These are phyloP conservation scores for Fusarium irregulare DNA, from an alignment of 2,329 filamentous ascomycete genomes.

Conservation along the genomic window DNA sequence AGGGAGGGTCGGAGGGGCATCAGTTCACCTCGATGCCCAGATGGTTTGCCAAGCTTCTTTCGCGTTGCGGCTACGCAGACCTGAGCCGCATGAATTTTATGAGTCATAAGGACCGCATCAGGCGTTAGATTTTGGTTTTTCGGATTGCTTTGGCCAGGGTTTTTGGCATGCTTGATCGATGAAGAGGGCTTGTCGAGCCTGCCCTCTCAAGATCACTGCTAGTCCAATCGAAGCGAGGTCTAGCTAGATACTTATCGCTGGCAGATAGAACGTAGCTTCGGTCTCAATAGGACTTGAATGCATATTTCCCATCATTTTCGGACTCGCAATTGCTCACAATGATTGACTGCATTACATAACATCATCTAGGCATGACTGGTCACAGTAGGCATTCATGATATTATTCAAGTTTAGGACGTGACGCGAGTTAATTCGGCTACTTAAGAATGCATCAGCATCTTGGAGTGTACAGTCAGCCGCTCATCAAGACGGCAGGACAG, in stretches of 20 bases:
- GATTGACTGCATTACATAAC: neutral
- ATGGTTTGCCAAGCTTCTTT: slow-evolving; percentile 1
- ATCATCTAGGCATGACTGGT: neutral
- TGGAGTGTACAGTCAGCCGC: neutral
- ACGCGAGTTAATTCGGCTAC: slow-evolving; percentile 13
- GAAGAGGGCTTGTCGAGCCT: slow-evolving; percentile 7
- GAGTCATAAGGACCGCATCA: slow-evolving; percentile 26
- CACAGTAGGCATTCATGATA: neutral
- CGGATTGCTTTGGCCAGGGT: slow-evolving; percentile 34
- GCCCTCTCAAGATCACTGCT: slow-evolving; percentile 4
- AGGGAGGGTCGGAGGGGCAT: neutral
- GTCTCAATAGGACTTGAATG: slow-evolving; percentile 13
- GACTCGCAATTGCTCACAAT: neutral
- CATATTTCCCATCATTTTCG: neutral
- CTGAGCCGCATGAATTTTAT: slow-evolving; percentile 19
- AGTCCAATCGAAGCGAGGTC: slow-evolving; percentile 21
- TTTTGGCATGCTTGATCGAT: slow-evolving; percentile 32
- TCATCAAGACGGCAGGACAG: neutral
- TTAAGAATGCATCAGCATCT: slow-evolving; percentile 1
- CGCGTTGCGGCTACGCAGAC: neutral
- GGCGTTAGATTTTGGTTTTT: slow-evolving; percentile 44
- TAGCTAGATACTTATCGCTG: slow-evolving; percentile 4
- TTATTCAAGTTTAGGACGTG: neutral
- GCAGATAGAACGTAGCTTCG: slow-evolving; percentile 5
- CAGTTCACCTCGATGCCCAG: neutral